Conservation (phyloP, 148 eudicot species). For the Rhododendron ferrugineum region DNA sequence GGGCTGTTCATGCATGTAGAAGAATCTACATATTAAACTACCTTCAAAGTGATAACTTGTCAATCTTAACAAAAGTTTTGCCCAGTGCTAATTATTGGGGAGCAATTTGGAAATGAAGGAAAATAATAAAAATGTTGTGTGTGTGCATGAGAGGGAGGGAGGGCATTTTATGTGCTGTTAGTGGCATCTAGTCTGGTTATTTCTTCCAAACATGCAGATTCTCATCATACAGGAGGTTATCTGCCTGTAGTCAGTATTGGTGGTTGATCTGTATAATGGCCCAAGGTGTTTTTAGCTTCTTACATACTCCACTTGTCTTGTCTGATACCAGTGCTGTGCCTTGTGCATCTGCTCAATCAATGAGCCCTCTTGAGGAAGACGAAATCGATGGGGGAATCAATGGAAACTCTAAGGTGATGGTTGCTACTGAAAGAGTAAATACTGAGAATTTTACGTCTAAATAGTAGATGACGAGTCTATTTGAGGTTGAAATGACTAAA, state of each 20-base stretch:
- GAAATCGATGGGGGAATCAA: slow-evolving; percentile 31
- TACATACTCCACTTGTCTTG: slow-evolving; percentile 2
- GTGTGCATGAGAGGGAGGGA: not conserved
- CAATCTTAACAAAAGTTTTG: not conserved
- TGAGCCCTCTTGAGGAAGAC: slow-evolving; percentile 35
- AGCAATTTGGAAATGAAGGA: not conserved
- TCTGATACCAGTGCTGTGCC: slow-evolving; percentile 48
- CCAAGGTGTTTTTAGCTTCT: not conserved
- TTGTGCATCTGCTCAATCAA: slow-evolving; percentile 33
- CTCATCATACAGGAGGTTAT: not conserved
- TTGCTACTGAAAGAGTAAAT: slow-evolving; percentile 10
- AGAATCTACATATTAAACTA: not conserved
- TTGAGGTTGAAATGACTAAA: not conserved
- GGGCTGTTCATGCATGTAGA: not conserved
- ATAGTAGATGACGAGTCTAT: not conserved
- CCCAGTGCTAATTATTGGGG: not conserved
- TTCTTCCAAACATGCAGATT: not conserved
- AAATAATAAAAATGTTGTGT: not conserved
- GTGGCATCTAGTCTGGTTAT: not conserved
- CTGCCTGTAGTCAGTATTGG: not conserved
- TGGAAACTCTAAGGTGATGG: slow-evolving; percentile 28
- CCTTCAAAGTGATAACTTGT: no score
- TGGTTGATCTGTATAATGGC: not conserved
- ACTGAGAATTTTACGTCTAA: not conserved
- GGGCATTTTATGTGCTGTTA: not conserved